Percentiles rank a stretch among this genome's conserved stretches.
Evolutionary conservation across 768 basidiomycete species (phyloP).

Genomic region (Leucocoprinus birnbaumii): DNA sequence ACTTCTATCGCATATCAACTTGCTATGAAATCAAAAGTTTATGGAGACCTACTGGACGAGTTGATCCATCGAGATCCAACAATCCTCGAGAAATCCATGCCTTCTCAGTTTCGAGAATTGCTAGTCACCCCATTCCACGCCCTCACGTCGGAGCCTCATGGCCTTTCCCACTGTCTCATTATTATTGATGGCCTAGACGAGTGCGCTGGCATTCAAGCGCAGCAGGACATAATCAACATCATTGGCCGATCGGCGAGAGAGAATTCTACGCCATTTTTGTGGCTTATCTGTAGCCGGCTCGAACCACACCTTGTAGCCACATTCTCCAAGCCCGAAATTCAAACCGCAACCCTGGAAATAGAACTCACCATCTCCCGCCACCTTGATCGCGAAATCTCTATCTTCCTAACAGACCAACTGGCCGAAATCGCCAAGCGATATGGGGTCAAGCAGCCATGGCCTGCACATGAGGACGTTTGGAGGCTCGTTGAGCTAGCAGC

Average conservation of each 20-base stretch:
- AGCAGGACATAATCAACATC: not conserved
- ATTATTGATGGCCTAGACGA: slow-evolving; percentile 3
- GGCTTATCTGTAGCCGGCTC: not conserved
- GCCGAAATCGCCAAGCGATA: not conserved
- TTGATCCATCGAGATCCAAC: not conserved
- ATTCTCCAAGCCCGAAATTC: too few species aligned
- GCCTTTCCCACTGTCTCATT: not conserved
- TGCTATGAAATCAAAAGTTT: not conserved
- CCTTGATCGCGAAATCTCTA: slow-evolving; percentile 3
- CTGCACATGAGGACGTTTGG: not conserved
- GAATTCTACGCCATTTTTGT: not conserved
- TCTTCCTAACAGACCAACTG: slow-evolving; percentile 8
- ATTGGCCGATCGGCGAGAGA: not conserved
- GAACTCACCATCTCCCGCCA: slow-evolving; percentile 11
- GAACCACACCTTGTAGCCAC: slow-evolving; percentile 4
- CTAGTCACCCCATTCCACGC: not conserved
- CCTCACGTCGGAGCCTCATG: not conserved
- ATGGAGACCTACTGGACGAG: not conserved
- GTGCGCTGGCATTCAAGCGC: not conserved
- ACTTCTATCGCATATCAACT: slow-evolving; percentile 1
- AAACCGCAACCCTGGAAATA: not conserved
- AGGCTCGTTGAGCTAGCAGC: slow-evolving; percentile 2
- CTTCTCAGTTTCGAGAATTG: not conserved
- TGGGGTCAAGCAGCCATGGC: not conserved
- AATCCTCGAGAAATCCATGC: not conserved